A percentile compares a stretch with the other conserved stretches of the same genome.
Evolutionary conservation across 352 stramenopile species (phyloP).

Genomic region (Pythium phragmiticola): DNA sequence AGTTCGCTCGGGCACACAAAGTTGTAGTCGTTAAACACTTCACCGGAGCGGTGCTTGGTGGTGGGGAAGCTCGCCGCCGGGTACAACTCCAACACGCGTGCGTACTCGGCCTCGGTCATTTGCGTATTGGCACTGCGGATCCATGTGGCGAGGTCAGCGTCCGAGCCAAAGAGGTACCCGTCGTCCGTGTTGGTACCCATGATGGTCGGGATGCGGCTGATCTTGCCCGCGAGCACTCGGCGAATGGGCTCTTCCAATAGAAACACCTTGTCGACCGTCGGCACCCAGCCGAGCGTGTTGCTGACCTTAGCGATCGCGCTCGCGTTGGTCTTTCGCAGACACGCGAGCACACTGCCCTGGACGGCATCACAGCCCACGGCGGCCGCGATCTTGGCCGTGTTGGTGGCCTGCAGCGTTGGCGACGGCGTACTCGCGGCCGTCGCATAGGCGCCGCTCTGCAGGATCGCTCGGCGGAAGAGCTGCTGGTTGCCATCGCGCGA

Average conservation of each 20-base stretch:
- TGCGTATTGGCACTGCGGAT: background rate
- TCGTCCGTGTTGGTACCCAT: constrained; percentile 18
- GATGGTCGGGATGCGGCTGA: constrained; percentile 17
- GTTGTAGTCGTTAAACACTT: constrained; percentile 10
- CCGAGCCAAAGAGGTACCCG: constrained; percentile 10
- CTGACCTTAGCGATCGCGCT: background rate
- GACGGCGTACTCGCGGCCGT: background rate
- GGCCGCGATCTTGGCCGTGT: background rate
- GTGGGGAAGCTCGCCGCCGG: constrained; percentile 1
- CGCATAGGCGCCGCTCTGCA: constrained; percentile 14
- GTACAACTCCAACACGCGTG: constrained; percentile 18
- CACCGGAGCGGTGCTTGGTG: background rate
- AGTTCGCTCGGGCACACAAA: constrained; percentile 20
- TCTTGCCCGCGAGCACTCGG: constrained; percentile 3
- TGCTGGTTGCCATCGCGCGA: constrained; percentile 9
- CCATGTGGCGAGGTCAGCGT: background rate
- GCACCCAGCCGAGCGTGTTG: constrained; percentile 7
- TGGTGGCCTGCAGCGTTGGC: background rate
- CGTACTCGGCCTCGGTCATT: constrained; percentile 7
- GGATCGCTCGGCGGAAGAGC: constrained; percentile 16
- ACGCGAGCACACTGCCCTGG: background rate
- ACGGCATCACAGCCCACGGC: background rate
- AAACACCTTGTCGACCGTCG: constrained; percentile 12
- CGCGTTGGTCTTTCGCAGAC: too few species aligned
- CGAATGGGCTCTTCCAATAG: constrained; percentile 1